Evolutionary conservation across 495 filamentous ascomycete genomes (phyloP).

Genomic region (Evernia prunastri): DNA sequence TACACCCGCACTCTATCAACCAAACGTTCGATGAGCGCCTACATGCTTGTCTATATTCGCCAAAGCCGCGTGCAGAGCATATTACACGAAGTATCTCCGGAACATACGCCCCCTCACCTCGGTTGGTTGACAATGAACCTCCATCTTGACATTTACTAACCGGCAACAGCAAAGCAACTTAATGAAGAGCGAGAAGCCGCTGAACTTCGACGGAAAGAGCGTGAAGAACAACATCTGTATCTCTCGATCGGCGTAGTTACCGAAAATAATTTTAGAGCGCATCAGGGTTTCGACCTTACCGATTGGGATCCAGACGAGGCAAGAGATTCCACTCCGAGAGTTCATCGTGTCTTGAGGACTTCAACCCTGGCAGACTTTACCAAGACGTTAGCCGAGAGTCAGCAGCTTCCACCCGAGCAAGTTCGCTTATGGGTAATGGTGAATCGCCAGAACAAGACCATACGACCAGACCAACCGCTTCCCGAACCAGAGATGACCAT

Average conservation of each 20-base stretch:
- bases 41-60: conserved; percentile 98
- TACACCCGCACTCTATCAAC: conserved; percentile 60
- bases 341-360: conserved; percentile 63
- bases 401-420: conserved; percentile 48
- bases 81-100: conserved; percentile 62
- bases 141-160: conserved; percentile 17
- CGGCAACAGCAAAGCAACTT: conserved; percentile 56
- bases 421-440: conserved; percentile 95
- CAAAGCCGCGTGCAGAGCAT: conserved; percentile 76
- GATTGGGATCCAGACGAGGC: conserved; percentile 60
- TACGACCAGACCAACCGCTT: conserved; percentile 80
- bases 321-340: conserved; percentile 37
- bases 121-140: conserved; percentile 40
- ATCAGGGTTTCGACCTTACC: conserved; percentile 81
- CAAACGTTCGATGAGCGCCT: conserved; percentile 74
- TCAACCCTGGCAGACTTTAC: conserved; percentile 71
- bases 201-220: conserved; percentile 72
- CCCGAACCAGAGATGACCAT: conserved; percentile 69
- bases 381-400: conserved; percentile 58
- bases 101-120: conserved; percentile 79
- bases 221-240: conserved; percentile 89
- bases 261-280: conserved; percentile 67
- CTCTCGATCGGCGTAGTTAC: conserved; percentile 74
- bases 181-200: conserved; percentile 72
- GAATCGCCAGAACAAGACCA: conserved; percentile 95